Evolutionary conservation across 495 filamentous ascomycete genomes (phyloP).

Genomic region (Penicillium daleae): DNA sequence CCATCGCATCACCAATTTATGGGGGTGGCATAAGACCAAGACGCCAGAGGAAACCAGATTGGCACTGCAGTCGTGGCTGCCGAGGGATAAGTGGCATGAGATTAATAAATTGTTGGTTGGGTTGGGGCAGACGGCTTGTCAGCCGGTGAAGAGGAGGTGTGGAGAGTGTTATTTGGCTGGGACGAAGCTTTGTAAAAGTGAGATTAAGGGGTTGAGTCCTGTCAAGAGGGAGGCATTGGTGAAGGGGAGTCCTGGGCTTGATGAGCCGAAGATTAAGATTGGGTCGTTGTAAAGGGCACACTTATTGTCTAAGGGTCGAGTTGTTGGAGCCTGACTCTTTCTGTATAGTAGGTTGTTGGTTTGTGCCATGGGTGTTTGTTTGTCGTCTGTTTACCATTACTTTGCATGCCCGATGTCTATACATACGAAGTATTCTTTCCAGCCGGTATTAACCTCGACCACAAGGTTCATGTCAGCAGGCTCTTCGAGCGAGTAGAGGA

Average conservation of each 20-base stretch:
- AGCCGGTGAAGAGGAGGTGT: constrained; percentile 78
- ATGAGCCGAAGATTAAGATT: constrained; percentile 40
- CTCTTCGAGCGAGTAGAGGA: too few relatives aligned
- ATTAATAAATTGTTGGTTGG: constrained; percentile 93
- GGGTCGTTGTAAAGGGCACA: constrained; percentile 19
- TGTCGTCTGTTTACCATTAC: neutral
- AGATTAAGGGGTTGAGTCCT: constrained; percentile 46
- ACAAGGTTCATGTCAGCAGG: too few relatives aligned
- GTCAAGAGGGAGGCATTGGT: constrained; percentile 54
- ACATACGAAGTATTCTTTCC: too few relatives aligned
- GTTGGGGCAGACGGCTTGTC: constrained; percentile 84
- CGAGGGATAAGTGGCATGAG: constrained; percentile 87
- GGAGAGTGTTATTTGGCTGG: constrained; percentile 80
- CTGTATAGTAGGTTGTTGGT: neutral
- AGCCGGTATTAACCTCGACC: too few relatives aligned
- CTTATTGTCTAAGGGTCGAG: neutral
- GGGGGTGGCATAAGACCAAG: constrained; percentile 89
- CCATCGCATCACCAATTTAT: constrained; percentile 92
- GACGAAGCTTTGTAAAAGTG: constrained; percentile 75
- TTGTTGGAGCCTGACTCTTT: neutral
- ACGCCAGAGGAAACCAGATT: constrained; percentile 83
- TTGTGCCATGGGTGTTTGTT: neutral
- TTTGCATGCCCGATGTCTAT: neutral
- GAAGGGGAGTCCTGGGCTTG: constrained; percentile 44
- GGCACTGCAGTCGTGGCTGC: constrained; percentile 82